These are phyloP conservation scores for Clohesyomyces aquaticus DNA, from an alignment of 495 filamentous ascomycete species.

Conservation along the genomic window DNA sequence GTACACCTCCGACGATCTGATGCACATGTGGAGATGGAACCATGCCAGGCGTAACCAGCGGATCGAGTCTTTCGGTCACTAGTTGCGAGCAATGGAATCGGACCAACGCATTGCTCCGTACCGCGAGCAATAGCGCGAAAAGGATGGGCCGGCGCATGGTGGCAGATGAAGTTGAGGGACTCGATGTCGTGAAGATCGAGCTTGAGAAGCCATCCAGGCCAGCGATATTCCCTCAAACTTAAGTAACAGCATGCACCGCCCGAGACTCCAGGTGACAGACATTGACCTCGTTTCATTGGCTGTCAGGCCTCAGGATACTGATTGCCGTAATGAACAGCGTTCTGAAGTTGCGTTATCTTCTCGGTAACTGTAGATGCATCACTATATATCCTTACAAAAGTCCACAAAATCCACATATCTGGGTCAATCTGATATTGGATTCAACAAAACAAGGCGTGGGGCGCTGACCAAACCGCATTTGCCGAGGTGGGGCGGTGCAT, in stretches of 20 bases:
- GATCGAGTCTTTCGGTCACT: slow-evolving; percentile 32
- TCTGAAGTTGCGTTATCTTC: too few species aligned
- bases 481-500: not conserved
- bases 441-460: too few species aligned
- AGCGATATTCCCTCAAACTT: not conserved
- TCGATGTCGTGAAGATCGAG: not conserved
- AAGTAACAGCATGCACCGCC: too few species aligned
- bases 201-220: not conserved
- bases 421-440: too few species aligned
- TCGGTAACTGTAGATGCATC: too few species aligned
- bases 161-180: not conserved
- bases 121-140: slow-evolving; percentile 28
- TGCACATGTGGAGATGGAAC: slow-evolving; percentile 49
- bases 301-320: too few species aligned
- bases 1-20: slow-evolving; percentile 52
- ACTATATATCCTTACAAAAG: too few species aligned
- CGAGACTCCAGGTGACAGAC: too few species aligned
- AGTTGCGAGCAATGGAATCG: slow-evolving; percentile 39
- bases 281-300: too few species aligned
- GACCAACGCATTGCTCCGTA: slow-evolving; percentile 27
- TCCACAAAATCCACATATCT: too few species aligned
- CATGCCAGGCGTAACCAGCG: slow-evolving; percentile 26
- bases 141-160: slow-evolving; percentile 26
- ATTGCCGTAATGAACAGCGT: too few species aligned
- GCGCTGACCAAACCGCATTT: too few species aligned